Conservation (phyloP, 805 yeast genomes). For the Isabelozyma gotoi region DNA sequence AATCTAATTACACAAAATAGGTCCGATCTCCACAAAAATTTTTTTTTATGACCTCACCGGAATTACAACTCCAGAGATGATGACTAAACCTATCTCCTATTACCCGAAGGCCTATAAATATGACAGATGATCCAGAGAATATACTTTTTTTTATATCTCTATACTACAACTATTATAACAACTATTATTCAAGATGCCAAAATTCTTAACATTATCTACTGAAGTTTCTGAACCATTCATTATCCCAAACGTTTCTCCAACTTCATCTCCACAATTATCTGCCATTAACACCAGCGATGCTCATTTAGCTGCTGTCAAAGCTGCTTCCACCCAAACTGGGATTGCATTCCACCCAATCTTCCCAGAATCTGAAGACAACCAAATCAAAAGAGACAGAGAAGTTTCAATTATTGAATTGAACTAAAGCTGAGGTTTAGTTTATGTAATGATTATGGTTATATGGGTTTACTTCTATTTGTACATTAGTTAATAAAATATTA, state of each 20-base stretch:
- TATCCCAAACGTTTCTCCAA: conserved; percentile 63
- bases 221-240: conserved; percentile 62
- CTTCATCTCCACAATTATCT: conserved; percentile 31
- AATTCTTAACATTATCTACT: conserved; percentile 56
- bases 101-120: not conserved
- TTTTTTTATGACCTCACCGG: not conserved
- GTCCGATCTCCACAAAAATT: not conserved
- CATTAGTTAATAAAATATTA: not conserved
- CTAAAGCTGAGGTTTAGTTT: too few relatives aligned
- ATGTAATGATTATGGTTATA: too few relatives aligned
- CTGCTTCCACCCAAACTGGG: conserved; percentile 1
- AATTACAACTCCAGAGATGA: conserved; percentile 1
- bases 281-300: conserved; percentile 10
- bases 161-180: not conserved
- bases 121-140: not conserved
- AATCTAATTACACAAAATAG: not conserved
- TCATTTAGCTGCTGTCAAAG: not conserved
- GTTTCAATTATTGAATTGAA: conserved; percentile 29
- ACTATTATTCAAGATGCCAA: conserved; percentile 5
- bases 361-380: conserved; percentile 3
- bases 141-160: not conserved
- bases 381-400: conserved; percentile 7
- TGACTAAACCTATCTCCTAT: not conserved
- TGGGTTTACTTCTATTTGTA: not conserved
- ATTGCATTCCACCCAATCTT: conserved; percentile 1